Evolutionary conservation across 805 yeast species (phyloP), one percentile per base, ranked within the genome.

Genomic region (Sugiyamaella chiloensis): DNA sequence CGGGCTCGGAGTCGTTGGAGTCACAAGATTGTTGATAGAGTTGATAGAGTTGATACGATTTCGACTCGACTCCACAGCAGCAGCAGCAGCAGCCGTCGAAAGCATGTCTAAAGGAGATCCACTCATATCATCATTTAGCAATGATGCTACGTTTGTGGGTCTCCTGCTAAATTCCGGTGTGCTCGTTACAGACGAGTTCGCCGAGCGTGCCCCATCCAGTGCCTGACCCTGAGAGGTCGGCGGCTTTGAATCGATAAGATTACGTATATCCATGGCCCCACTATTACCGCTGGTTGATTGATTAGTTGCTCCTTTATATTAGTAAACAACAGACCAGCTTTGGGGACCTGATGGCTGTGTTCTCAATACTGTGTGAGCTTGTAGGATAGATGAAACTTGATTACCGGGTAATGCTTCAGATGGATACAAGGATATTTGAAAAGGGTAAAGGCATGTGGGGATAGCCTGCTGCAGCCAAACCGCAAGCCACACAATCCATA

Each of bases 91-190:
- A 7, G 42, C 44, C 14, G 21, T 50, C 16, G 27, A 32, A 30
- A 41, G 43, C 29, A 47, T 45, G 31, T 44, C 42, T 29, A 35
- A 42, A 16, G 46, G 46, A 30, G 42, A 42, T 7, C 41, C 47
- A 16, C 23, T 49, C 34, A 26, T 41, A 27, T 56, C 57, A 20
- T 52, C 56, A 40, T 56, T 56, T 3, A 56, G 46, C 24, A 56
- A 44, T 20, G 60, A 52, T 11, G 58, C 47, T 21, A 56, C 60
- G 16, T 44, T 44, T 2, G 60, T 56, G 19, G 52, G 56, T 4
- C 60, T 43, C 8, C 47, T 6, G 23, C 47, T 44, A 8, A 26
- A 36, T 3, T 44, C 42, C 5, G 47, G 47, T 8, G 47, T 32
- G 36, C 47, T 44, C 19, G 44, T 39, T 16, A 31, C 40, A 2